These are phyloP conservation scores for Trametes coccinea DNA, from an alignment of 768 basidiomycete species.

Conservation along the genomic window DNA sequence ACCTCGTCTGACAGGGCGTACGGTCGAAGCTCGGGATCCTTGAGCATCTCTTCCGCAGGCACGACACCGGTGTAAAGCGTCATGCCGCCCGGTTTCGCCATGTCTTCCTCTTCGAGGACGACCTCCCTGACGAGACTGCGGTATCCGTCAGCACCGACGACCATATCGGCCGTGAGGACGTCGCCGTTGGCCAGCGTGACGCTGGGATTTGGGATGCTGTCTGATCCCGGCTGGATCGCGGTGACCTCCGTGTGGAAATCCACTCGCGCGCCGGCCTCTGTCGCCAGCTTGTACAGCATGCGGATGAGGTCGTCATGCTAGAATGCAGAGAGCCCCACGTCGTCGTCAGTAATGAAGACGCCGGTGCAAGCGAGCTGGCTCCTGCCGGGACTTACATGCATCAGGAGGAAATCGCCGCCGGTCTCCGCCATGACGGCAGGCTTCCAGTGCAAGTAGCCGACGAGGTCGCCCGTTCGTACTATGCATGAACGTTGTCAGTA, in stretches of 20 bases:
- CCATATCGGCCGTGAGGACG: constrained; percentile 47
- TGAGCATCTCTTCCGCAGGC: constrained; percentile 40
- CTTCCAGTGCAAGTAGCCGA: constrained; percentile 50
- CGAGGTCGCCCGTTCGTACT: constrained; percentile 46
- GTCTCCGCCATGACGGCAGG: constrained; percentile 49
- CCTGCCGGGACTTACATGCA: constrained; percentile 41
- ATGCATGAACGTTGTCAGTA: not conserved
- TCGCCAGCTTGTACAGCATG: constrained; percentile 48
- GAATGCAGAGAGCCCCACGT: not conserved
- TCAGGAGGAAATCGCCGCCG: constrained; percentile 50
- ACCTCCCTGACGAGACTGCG: constrained; percentile 42
- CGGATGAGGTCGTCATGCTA: constrained; percentile 56
- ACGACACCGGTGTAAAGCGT: constrained; percentile 49
- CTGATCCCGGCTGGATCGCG: constrained; percentile 20
- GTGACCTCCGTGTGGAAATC: constrained; percentile 37
- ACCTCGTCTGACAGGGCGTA: constrained; percentile 36
- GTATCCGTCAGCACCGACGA: constrained; percentile 63
- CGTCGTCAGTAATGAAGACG: not conserved
- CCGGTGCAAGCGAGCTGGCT: not conserved
- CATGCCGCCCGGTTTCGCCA: constrained; percentile 30
- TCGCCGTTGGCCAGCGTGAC: constrained; percentile 43
- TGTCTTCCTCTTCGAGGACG: constrained; percentile 36
- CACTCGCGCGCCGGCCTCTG: constrained; percentile 48
- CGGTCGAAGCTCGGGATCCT: constrained; percentile 41
- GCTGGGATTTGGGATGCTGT: constrained; percentile 20